A percentile compares a stretch with the other conserved stretches of the same genome.
These are phyloP conservation scores for Flammula alnicola DNA, from an alignment of 1,284 basidiomycete species.

Conservation along the genomic window DNA sequence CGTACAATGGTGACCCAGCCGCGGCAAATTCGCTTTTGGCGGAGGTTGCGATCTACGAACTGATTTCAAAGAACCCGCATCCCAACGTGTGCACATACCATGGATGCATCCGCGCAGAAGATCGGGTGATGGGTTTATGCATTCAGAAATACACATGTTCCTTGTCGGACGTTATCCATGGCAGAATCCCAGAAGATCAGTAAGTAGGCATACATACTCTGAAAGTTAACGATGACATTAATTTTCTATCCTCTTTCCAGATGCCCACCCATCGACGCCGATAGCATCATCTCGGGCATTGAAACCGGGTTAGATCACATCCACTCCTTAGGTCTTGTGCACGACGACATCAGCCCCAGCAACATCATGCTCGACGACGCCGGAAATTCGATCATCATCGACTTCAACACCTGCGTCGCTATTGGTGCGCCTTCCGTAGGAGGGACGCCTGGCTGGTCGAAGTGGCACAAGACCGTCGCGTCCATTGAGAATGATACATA, in stretches of 20 bases:
- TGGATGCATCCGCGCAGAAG: constrained; percentile 24
- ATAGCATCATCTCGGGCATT: constrained; percentile 22
- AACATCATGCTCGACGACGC: constrained; percentile 28
- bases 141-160: constrained; percentile 20
- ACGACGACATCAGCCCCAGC: constrained; percentile 30
- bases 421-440: constrained; percentile 12
- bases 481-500: constrained; percentile 17
- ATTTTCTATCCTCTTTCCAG: neutral
- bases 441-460: constrained; percentile 22
- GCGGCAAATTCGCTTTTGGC: too few relatives aligned
- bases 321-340: constrained; percentile 28
- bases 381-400: constrained; percentile 24
- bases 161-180: constrained; percentile 14
- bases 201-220: neutral
- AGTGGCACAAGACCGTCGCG: constrained; percentile 9
- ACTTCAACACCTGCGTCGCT: constrained; percentile 24
- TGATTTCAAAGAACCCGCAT: constrained; percentile 20
- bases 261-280: constrained; percentile 9
- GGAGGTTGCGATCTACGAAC: constrained; percentile 27
- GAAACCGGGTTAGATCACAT: constrained; percentile 21
- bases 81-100: constrained; percentile 28
- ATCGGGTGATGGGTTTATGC: constrained; percentile 21
- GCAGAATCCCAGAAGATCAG: neutral
- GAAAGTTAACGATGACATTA: neutral
- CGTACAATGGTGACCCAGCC: too few relatives aligned